Conservation (phyloP, 352 stramenopile genomes). For the Phytopythium aichiense region DNA sequence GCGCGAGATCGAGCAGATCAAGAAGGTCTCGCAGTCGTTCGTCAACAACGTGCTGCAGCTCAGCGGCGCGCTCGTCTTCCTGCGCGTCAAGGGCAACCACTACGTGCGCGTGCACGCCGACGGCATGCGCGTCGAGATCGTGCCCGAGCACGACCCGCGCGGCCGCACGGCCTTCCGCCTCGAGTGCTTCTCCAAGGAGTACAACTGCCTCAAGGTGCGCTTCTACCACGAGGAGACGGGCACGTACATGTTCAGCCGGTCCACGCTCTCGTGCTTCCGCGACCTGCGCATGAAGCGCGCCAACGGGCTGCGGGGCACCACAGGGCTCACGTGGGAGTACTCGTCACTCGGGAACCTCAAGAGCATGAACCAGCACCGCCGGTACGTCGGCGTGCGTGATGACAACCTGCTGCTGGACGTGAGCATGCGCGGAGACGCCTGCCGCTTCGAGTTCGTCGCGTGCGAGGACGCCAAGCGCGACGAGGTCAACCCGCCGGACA, state of each 20-base stretch:
- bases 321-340: constrained; percentile 78
- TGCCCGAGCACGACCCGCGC: constrained; percentile 36
- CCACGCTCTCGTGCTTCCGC: constrained; percentile 82
- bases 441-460: constrained; percentile 73
- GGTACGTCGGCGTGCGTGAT: constrained; percentile 73
- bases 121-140: constrained; percentile 45
- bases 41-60: constrained; percentile 68
- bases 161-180: constrained; percentile 67
- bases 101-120: constrained; percentile 53
- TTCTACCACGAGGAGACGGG: constrained; percentile 67
- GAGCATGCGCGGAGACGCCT: constrained; percentile 81
- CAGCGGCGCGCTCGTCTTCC: constrained; percentile 44
- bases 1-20: constrained; percentile 74
- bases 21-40: constrained; percentile 57
- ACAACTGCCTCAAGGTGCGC: constrained; percentile 87
- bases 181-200: constrained; percentile 71
- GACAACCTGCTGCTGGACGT: constrained; percentile 76
- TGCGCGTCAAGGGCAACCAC: constrained; percentile 68
- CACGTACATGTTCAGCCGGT: constrained; percentile 81
- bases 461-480: constrained; percentile 32
- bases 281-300: constrained; percentile 79
- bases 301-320: constrained; percentile 47
- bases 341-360: constrained; percentile 76
- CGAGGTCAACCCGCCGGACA: constrained; percentile 48
- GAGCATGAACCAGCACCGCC: constrained; percentile 88